Conservation (phyloP, 768 basidiomycete species). For the Tulasnella sp. region DNA sequence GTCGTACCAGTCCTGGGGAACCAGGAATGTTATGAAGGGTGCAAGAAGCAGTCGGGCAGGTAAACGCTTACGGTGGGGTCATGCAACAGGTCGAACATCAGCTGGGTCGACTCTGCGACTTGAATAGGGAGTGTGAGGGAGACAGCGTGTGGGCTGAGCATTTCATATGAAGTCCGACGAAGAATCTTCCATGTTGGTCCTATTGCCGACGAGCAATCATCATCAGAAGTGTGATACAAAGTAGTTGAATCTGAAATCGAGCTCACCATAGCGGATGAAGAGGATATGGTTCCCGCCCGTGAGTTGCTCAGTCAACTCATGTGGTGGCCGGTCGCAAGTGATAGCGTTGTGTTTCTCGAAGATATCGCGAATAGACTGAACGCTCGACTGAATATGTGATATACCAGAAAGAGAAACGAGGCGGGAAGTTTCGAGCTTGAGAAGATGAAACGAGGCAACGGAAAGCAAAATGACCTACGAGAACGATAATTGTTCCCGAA, state of each 20-base stretch:
- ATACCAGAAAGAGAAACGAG: neutral
- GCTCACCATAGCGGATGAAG: constrained; percentile 30
- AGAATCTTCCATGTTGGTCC: constrained; percentile 25
- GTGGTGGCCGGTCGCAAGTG: constrained; percentile 21
- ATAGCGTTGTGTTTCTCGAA: constrained; percentile 32
- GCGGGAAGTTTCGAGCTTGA: neutral
- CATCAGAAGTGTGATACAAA: constrained; percentile 21
- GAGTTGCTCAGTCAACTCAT: constrained; percentile 29
- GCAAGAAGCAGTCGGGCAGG: neutral
- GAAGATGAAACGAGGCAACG: constrained; percentile 1
- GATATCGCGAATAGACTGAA: constrained; percentile 32
- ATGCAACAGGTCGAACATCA: constrained; percentile 36
- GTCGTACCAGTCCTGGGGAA: constrained; percentile 9
- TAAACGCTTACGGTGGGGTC: constrained; percentile 31
- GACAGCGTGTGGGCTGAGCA: constrained; percentile 31
- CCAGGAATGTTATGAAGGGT: neutral
- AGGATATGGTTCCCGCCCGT: constrained; percentile 29
- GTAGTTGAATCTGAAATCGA: constrained; percentile 30
- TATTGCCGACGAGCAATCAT: neutral
- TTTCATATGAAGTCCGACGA: constrained; percentile 22
- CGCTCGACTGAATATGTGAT: constrained; percentile 24
- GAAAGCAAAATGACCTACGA: constrained; percentile 26
- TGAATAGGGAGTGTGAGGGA: constrained; percentile 33
- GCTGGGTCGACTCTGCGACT: constrained; percentile 35
- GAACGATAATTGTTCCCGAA: constrained; percentile 31